Evolutionary conservation across 495 filamentous ascomycete species (phyloP), one percentile per base, ranked within the genome.

Genomic region (Trichodelitschia bisporula): DNA sequence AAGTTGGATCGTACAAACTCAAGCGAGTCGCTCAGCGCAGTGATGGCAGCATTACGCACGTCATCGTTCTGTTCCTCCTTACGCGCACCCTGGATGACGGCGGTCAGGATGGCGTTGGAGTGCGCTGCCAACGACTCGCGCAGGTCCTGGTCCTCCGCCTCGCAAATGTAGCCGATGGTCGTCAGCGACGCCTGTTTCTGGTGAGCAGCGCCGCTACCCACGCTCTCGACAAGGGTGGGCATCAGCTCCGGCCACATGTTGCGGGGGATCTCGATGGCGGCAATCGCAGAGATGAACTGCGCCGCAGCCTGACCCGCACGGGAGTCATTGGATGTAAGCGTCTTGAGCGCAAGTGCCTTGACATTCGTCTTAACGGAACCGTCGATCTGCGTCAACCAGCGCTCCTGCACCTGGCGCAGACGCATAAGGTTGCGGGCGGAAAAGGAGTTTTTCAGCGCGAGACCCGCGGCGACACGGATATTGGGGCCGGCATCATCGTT

Each of bases 1-100:
- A 97, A 95, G 54, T 97, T 97, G 50, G 77, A 79, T 10, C 78
- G 67, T 19, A 97, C 84, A 48, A 97, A 97, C 51, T 97, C 86
- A 15, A 95, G 68, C n/a, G 80, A 91, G 47, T 97, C 89, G 42
- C 80, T 77, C 11, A 97, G 70, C 13, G 86, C 89, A 32, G 73
- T 73, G 47, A 97, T 83, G 42, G 86, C 86, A 20, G 86, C 77
- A 38, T 74, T 63, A 28, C 86, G 77, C 21, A 97, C 82, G 45
- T 95, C 82, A 40, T 55, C 52, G 56, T 83, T 93, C 8, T 67
- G 50, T 61, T 95, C 89, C 51, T 95, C 89, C 46, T 92, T 93
- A 29, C 86, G 69, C 29, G 86, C 86, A 39, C 86, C 86, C 53
- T 93, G 89, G 0, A 97, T 84, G 24, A 97, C 86, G 23, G 86